phyloP scores from a whole-genome alignment of 208 protist species.

The Acanthamoeba castellanii region DNA sequence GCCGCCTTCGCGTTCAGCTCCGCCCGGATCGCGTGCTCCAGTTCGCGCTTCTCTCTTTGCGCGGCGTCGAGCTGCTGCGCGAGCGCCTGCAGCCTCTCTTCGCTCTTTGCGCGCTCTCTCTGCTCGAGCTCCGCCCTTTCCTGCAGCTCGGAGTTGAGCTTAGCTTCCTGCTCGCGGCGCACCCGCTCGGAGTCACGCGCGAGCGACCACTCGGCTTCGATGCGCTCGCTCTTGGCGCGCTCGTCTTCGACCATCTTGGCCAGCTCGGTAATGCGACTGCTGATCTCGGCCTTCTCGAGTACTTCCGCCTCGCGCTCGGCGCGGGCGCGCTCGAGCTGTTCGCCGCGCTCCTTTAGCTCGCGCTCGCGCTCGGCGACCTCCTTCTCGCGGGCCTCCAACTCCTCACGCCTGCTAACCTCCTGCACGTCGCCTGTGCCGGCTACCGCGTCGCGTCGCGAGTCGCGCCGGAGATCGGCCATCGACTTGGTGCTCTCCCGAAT shows the following conservation, averaged over 20 bases:
- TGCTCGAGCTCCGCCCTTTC: not conserved
- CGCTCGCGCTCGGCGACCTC: not conserved
- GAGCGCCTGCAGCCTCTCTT: not conserved
- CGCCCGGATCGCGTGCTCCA: not conserved
- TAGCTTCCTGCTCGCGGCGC: not conserved
- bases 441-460: not conserved
- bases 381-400: not conserved
- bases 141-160: constrained; percentile 1
- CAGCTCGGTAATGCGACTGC: not conserved
- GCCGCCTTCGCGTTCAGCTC: not conserved
- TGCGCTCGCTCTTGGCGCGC: not conserved
- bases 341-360: not conserved
- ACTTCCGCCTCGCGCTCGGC: not conserved
- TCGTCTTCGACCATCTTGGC: not conserved
- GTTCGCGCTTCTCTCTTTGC: not conserved
- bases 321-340: not conserved
- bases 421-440: not conserved
- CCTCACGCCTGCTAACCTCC: not conserved
- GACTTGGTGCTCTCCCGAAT: not conserved
- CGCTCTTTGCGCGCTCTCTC: not conserved
- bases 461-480: not conserved
- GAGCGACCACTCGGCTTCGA: not conserved
- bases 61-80: not conserved
- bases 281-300: not conserved
- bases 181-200: not conserved